phyloP scores from a whole-genome alignment of 2,329 filamentous ascomycete genomes.

The Xylaria polymorpha region DNA sequence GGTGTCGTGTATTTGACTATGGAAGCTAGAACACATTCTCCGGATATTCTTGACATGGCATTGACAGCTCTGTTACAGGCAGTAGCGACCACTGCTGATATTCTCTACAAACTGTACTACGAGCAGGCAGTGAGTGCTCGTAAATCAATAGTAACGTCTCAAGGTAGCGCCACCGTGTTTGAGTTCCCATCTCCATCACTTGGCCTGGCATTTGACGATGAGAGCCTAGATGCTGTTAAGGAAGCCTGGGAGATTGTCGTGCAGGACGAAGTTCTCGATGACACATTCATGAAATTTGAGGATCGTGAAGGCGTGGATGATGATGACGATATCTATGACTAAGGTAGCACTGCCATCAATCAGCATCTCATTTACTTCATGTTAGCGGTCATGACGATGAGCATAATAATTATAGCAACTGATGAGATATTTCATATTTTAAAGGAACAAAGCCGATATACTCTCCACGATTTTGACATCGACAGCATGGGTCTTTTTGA shows the following conservation, averaged over 20 bases:
- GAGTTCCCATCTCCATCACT: slow-evolving; percentile 69
- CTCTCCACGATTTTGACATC: neutral
- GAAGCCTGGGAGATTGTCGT: slow-evolving; percentile 75
- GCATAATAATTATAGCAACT: neutral
- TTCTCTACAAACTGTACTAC: slow-evolving; percentile 66
- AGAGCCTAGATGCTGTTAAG: slow-evolving; percentile 72
- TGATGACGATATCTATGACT: slow-evolving; percentile 66
- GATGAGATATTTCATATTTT: neutral
- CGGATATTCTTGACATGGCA: slow-evolving; percentile 54
- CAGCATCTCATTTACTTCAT: neutral
- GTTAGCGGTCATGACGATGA: neutral
- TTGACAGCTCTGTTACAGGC: slow-evolving; percentile 55
- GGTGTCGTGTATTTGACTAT: slow-evolving; percentile 57
- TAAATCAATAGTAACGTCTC: slow-evolving; percentile 46
- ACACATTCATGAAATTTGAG: slow-evolving; percentile 80
- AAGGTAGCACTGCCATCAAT: slow-evolving; percentile 24
- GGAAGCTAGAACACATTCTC: slow-evolving; percentile 50
- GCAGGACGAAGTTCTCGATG: slow-evolving; percentile 57
- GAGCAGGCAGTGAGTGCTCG: slow-evolving; percentile 58
- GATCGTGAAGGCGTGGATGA: slow-evolving; percentile 73
- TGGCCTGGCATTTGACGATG: slow-evolving; percentile 80
- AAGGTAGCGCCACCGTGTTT: slow-evolving; percentile 58
- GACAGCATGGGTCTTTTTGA: neutral
- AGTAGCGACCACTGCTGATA: slow-evolving; percentile 47
- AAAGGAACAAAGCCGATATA: neutral